phyloP scores from a whole-genome alignment of 352 stramenopile genomes.

The Phytophthora chlamydospora region DNA sequence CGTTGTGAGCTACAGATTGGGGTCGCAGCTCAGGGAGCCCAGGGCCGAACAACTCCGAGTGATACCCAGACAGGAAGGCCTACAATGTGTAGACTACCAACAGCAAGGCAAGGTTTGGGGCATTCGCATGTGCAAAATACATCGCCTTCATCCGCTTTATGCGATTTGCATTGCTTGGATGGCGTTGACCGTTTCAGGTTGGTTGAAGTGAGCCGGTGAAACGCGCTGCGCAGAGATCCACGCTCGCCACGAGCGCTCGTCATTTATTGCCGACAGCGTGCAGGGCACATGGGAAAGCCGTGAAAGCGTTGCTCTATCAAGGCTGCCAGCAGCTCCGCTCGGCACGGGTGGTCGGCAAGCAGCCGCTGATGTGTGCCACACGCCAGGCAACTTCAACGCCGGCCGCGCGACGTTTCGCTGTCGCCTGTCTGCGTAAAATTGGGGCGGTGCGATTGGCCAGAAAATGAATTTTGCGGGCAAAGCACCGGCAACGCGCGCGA shows the following conservation, averaged over 20 bases:
- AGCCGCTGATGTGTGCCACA: slow-evolving; percentile 9
- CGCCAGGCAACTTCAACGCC: slow-evolving; percentile 13
- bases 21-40: too few species aligned
- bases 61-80: too few species aligned
- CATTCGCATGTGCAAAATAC: too few species aligned
- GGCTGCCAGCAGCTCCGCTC: not conserved
- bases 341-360: slow-evolving; percentile 1
- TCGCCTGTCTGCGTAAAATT: not conserved
- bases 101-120: too few species aligned
- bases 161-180: not conserved
- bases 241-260: slow-evolving; percentile 19
- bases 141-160: too few species aligned
- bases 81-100: too few species aligned
- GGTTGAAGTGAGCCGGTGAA: slow-evolving; percentile 6
- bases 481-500: slow-evolving; percentile 4
- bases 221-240: not conserved
- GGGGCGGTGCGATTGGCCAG: too few species aligned
- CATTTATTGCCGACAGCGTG: not conserved
- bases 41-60: too few species aligned
- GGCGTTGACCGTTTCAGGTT: slow-evolving; percentile 23
- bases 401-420: slow-evolving; percentile 14
- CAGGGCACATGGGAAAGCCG: not conserved
- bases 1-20: too few species aligned
- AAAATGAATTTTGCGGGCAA: slow-evolving; percentile 1
- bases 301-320: too few species aligned